A percentile compares a stretch with the other conserved stretches of the same genome.
Conservation (phyloP, 805 yeast genomes). For the Debaryomyces tyrocola region DNA sequence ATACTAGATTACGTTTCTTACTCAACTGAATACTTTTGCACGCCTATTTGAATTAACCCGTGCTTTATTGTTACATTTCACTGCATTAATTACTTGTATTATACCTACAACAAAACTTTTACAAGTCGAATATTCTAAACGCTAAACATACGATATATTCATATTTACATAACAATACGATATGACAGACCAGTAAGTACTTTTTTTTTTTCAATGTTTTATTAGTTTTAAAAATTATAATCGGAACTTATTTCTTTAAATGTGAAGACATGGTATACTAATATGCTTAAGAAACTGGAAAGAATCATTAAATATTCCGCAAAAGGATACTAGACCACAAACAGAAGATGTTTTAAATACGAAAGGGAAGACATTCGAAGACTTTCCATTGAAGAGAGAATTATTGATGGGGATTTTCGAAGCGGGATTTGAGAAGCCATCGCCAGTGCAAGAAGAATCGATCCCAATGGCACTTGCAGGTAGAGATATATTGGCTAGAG, state of each 20-base stretch:
- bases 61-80: background rate
- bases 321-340: slow-evolving; percentile 89
- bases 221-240: too few relatives aligned
- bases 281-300: slow-evolving; percentile 58
- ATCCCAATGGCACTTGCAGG: slow-evolving; percentile 96
- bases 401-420: slow-evolving; percentile 97
- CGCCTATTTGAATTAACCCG: background rate
- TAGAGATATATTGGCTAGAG: slow-evolving; percentile 94
- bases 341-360: slow-evolving; percentile 94
- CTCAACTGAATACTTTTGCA: too few relatives aligned
- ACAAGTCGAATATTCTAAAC: background rate
- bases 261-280: slow-evolving; percentile 1
- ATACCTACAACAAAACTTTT: background rate
- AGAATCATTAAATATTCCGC: slow-evolving; percentile 68
- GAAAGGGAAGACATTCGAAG: slow-evolving; percentile 89
- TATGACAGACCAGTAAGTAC: too few relatives aligned
- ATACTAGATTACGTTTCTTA: background rate
- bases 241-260: too few relatives aligned
- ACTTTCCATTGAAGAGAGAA: slow-evolving; percentile 87
- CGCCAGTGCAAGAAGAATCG: slow-evolving; percentile 96
- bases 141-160: too few relatives aligned
- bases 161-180: too few relatives aligned
- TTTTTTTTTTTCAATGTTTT: too few relatives aligned
- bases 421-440: slow-evolving; percentile 97
- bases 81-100: background rate